Conservation (phyloP, 1,284 basidiomycete species). For the Ceratobasidium sp. region DNA sequence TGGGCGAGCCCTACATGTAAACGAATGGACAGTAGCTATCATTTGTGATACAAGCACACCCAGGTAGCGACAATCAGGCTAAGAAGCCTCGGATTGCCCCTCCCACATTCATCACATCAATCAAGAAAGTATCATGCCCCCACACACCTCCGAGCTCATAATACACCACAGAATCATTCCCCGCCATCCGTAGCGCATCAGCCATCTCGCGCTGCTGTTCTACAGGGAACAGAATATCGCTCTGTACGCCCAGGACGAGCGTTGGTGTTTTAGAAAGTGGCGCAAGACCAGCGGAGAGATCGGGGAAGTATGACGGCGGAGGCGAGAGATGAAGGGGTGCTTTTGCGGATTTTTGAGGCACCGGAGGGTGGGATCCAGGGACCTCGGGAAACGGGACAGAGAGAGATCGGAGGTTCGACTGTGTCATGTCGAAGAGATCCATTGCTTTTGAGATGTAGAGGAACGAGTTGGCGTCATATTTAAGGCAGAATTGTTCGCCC, state of each 20-base stretch:
- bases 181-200: constrained; percentile 91
- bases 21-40: no score
- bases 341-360: constrained; percentile 51
- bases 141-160: constrained; percentile 98
- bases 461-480: constrained; percentile 99
- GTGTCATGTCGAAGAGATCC: constrained; percentile 98
- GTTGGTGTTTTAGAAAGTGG: constrained; percentile 85
- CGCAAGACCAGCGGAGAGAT: constrained; percentile 85
- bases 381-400: constrained; percentile 59
- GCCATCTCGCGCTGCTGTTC: constrained; percentile 97
- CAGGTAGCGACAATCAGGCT: constrained; percentile 48
- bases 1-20: no score
- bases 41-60: no score
- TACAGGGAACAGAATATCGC: constrained; percentile 96
- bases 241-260: constrained; percentile 95
- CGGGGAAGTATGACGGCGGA: constrained; percentile 81
- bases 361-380: constrained; percentile 53
- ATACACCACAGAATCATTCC: constrained; percentile 91
- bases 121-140: constrained; percentile 97
- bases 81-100: constrained; percentile 85
- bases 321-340: constrained; percentile 65
- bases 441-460: constrained; percentile 99
- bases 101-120: constrained; percentile 84
- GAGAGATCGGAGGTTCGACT: constrained; percentile 80
- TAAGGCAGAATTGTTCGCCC: constrained; percentile 97